These are phyloP conservation scores for Takashimella tepidaria DNA, from an alignment of 1,284 basidiomycete genomes.

Conservation along the genomic window DNA sequence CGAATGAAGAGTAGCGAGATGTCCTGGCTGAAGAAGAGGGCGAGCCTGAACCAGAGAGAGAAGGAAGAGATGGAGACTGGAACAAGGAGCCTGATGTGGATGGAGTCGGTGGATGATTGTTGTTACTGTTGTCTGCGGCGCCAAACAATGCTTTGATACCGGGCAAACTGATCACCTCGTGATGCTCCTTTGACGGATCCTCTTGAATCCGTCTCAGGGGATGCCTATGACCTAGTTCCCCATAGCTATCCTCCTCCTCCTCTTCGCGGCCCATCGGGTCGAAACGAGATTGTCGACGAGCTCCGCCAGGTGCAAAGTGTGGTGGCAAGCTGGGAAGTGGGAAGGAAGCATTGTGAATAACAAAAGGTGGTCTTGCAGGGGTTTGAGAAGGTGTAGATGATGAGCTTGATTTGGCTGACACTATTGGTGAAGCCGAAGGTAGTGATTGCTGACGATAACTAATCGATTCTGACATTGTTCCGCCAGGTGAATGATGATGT, in stretches of 20 bases:
- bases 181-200: constrained; percentile 16
- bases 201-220: constrained; percentile 35
- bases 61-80: constrained; percentile 28
- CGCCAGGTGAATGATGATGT: neutral
- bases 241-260: constrained; percentile 34
- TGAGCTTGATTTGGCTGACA: neutral
- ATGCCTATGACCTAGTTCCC: constrained; percentile 35
- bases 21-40: constrained; percentile 37
- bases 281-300: constrained; percentile 27
- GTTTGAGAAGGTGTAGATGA: neutral
- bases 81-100: constrained; percentile 15
- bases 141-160: constrained; percentile 31
- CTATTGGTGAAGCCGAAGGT: neutral
- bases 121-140: constrained; percentile 11
- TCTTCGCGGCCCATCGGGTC: constrained; percentile 37
- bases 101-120: constrained; percentile 18
- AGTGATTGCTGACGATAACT: neutral
- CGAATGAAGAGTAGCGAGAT: constrained; percentile 39
- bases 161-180: constrained; percentile 24
- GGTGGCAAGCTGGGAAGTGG: neutral
- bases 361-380: neutral
- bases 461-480: neutral
- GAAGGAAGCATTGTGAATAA: neutral
- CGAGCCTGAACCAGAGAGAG: constrained; percentile 23
- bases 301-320: neutral